These are phyloP conservation scores for Cladosporium sp. DNA, from an alignment of 2,329 filamentous ascomycete species.

Conservation along the genomic window DNA sequence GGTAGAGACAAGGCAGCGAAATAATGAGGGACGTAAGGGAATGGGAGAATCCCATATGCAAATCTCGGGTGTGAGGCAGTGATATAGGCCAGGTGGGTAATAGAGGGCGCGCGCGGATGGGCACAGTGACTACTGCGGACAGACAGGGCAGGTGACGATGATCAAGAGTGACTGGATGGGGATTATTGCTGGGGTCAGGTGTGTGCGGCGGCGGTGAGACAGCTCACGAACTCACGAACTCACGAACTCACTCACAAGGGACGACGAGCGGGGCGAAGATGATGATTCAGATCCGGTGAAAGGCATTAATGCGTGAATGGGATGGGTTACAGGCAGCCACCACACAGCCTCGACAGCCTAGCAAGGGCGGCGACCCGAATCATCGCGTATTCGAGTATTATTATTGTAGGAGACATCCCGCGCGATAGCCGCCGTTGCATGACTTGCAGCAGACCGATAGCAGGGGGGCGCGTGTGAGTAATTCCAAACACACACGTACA, in stretches of 20 bases:
- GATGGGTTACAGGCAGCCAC: neutral
- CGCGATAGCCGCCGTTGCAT: conserved; percentile 3
- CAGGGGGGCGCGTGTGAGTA: conserved; percentile 4
- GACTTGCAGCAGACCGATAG: no score
- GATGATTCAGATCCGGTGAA: neutral
- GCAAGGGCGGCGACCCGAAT: neutral
- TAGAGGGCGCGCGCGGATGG: neutral
- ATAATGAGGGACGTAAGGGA: conserved; percentile 1
- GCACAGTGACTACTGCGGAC: neutral
- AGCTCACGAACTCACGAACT: no score
- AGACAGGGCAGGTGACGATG: conserved; percentile 9
- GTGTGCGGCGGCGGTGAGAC: no score
- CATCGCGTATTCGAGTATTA: neutral
- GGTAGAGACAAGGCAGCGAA: conserved; percentile 3
- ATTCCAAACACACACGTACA: conserved; percentile 1
- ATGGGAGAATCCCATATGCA: neutral
- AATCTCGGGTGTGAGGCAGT: conserved; percentile 11
- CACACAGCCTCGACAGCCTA: neutral
- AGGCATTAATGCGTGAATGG: neutral
- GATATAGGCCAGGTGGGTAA: conserved; percentile 2
- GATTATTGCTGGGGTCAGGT: conserved; percentile 7
- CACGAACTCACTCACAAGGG: conserved; percentile 1
- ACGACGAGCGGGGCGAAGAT: neutral
- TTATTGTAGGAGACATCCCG: conserved; percentile 3
- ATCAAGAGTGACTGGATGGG: neutral